Base-by-base conservation (phyloP, 805 yeast genomes). In the Cyberlindnera galapagoensis region DNA sequence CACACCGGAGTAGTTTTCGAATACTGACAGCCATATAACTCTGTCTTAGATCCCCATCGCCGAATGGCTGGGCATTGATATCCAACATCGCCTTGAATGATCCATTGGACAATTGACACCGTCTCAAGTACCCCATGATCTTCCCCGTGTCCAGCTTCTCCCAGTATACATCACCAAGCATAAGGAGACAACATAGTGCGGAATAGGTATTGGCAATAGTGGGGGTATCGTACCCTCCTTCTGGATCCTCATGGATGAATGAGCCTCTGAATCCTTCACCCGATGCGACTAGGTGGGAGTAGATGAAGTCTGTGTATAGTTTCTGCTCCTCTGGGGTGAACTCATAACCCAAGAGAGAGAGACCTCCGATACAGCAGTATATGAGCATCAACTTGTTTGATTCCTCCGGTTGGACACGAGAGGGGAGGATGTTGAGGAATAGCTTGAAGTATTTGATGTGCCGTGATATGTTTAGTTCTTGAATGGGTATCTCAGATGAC, bases 131-230 rank as follows among this genome's bases (percentile, higher is more conserved):
- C 5, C 44, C 42, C 67, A 74, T 63, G n/a, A 84, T 54, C 34
- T 55, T 57, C 3, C 26, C 28, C 11, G 56, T 42, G 30, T 75
- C 67, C 15, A 78, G 40, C 7, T 66, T 36, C 11, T 37, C 26
- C 43, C 60, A 42, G 20, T 62, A 59, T 31, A 64, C 65, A 30
- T 66, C 71, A 20, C 63, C 61, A 10, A 82, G 57, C n/a, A 72
- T 59, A 2, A 74, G 51, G 23, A 82, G 59, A 9, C 69, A 61
- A 21, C 74, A 68, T 21, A 87, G 54, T 2, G 85, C 88, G 58
- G 87, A 82, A 43, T 77, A 75, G 0, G 96, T 87, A 6, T 87
- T 74, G 1, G 90, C 72, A 6, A 85, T 54, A 42, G 75, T 80
- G 2, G 88, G 73, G 1, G 75, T 59, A 47, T 79, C 87, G 46